These are phyloP conservation scores for Xylaria acuta DNA, from an alignment of 495 filamentous ascomycete species.

Conservation along the genomic window DNA sequence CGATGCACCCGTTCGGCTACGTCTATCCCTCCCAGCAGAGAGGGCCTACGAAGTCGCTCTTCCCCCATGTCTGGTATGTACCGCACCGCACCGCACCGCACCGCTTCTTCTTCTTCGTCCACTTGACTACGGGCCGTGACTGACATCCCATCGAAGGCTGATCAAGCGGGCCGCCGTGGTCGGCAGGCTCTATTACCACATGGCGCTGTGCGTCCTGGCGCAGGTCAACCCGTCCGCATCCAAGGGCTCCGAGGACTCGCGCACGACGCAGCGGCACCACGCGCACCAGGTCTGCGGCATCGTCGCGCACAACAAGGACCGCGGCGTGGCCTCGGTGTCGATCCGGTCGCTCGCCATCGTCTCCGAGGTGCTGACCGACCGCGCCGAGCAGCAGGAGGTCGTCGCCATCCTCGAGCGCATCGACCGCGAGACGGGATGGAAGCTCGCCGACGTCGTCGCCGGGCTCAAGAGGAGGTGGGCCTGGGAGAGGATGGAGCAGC, in stretches of 20 bases:
- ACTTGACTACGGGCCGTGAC: neutral
- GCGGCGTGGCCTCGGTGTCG: conserved; percentile 76
- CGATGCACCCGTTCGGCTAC: conserved; percentile 86
- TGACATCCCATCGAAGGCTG: conserved; percentile 61
- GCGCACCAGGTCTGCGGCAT: conserved; percentile 87
- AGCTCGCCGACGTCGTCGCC: conserved; percentile 67
- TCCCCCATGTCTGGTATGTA: conserved; percentile 85
- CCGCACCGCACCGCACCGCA: no score
- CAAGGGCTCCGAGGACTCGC: conserved; percentile 69
- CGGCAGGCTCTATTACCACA: conserved; percentile 91
- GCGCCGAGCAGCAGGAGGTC: conserved; percentile 81
- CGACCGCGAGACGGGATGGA: conserved; percentile 79
- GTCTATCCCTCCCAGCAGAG: conserved; percentile 71
- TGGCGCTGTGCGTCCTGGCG: conserved; percentile 77
- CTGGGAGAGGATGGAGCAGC: conserved; percentile 58
- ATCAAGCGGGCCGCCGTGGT: conserved; percentile 81
- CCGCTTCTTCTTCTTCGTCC: neutral
- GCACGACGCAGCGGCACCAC: conserved; percentile 69
- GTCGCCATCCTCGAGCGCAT: conserved; percentile 78
- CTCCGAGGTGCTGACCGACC: conserved; percentile 71
- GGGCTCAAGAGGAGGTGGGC: conserved; percentile 80
- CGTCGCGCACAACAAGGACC: conserved; percentile 80
- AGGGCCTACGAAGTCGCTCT: conserved; percentile 66
- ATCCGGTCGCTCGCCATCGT: conserved; percentile 80
- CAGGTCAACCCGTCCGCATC: conserved; percentile 71